Evolutionary conservation across 805 yeast genomes (phyloP).

Genomic region (Kazachstania kunashirensis): DNA sequence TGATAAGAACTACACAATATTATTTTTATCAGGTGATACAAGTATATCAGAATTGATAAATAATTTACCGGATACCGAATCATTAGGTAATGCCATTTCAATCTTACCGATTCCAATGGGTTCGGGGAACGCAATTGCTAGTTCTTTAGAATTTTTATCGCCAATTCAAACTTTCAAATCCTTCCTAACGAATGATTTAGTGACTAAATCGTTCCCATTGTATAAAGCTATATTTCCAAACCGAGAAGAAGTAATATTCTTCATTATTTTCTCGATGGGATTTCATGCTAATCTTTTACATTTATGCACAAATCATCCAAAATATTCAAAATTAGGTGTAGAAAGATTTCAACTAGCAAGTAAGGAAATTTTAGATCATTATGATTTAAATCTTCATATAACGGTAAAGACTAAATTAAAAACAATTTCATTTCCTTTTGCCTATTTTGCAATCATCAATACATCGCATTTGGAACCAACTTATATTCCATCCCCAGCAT

Average conservation of each 20-base stretch:
- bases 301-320: conserved; percentile 55
- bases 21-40: conserved; percentile 80
- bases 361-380: conserved; percentile 36
- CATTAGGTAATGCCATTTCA: conserved; percentile 7
- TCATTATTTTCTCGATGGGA: conserved; percentile 75
- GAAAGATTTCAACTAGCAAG: conserved; percentile 69
- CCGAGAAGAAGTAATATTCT: conserved; percentile 24
- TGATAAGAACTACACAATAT: conserved; percentile 32
- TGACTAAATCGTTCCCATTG: conserved; percentile 23
- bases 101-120: conserved; percentile 56
- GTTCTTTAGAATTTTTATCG: conserved; percentile 40
- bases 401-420: conserved; percentile 5
- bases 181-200: conserved; percentile 22
- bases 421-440: conserved; percentile 6
- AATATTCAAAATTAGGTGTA: conserved; percentile 52
- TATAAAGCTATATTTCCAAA: conserved; percentile 28
- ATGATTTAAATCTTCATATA: conserved; percentile 18
- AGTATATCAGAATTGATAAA: conserved; percentile 71
- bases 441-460: conserved; percentile 25
- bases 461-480: conserved; percentile 23
- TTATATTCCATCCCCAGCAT: conserved; percentile 25
- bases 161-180: conserved; percentile 31
- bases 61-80: conserved; percentile 19
- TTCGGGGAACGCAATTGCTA: conserved; percentile 75
- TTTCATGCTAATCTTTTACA: conserved; percentile 81